A percentile compares a stretch with the other conserved stretches of the same genome.
Evolutionary conservation across 1,139 yeast species (phyloP).

Genomic region (Suhomyces anneliseae): DNA sequence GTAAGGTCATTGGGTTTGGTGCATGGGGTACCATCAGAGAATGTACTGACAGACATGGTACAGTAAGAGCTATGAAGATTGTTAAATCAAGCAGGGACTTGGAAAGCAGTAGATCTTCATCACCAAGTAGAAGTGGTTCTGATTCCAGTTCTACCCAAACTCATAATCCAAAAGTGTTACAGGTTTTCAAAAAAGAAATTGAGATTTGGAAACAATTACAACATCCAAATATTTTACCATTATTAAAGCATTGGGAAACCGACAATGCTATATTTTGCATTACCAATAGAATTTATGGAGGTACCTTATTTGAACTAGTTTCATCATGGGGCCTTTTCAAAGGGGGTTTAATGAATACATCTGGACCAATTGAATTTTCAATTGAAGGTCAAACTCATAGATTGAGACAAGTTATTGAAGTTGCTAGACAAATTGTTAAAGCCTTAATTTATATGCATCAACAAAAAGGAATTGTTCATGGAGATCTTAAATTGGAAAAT

Average conservation of each 20-base stretch:
- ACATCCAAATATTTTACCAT: slow-evolving; percentile 65
- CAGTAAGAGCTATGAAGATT: slow-evolving; percentile 71
- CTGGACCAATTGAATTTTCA: slow-evolving; percentile 35
- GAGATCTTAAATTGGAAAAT: slow-evolving; percentile 87
- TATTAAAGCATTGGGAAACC: slow-evolving; percentile 62
- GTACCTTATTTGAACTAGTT: slow-evolving; percentile 79
- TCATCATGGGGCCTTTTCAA: slow-evolving; percentile 59
- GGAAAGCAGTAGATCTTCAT: slow-evolving; percentile 7
- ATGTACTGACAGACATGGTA: slow-evolving; percentile 48
- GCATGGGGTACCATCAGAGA: slow-evolving; percentile 93
- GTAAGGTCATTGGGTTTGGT: slow-evolving; percentile 84
- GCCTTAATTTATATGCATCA: slow-evolving; percentile 73
- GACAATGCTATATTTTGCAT: slow-evolving; percentile 68
- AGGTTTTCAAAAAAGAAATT: slow-evolving; percentile 69
- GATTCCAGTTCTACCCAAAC: slow-evolving; percentile 9
- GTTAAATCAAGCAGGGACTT: slow-evolving; percentile 55
- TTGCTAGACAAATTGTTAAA: slow-evolving; percentile 53
- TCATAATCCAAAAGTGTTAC: slow-evolving; percentile 34
- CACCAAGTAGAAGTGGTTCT: slow-evolving; percentile 12
- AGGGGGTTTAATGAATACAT: slow-evolving; percentile 25
- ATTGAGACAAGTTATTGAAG: slow-evolving; percentile 25
- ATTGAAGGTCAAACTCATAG: slow-evolving; percentile 27
- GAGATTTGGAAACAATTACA: slow-evolving; percentile 68
- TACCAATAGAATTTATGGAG: slow-evolving; percentile 71
- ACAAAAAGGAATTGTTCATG: slow-evolving; percentile 71